A percentile compares a stretch with the other conserved stretches of the same genome.
These are phyloP conservation scores for Solanum hybrid DNA, from an alignment of 305 asterid species.

Conservation along the genomic window DNA sequence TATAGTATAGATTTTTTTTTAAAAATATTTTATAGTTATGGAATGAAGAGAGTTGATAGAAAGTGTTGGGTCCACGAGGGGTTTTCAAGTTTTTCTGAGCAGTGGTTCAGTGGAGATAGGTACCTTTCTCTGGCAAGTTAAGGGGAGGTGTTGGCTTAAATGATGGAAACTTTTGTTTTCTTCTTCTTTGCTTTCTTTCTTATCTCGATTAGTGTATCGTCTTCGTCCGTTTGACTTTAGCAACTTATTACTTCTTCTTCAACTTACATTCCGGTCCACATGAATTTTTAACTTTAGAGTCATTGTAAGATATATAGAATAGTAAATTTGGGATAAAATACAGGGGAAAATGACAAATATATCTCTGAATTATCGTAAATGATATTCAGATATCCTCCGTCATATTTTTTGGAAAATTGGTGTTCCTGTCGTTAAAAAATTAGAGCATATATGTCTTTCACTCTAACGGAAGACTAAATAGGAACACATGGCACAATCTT, in stretches of 20 bases:
- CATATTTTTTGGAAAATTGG: no score
- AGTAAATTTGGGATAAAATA: no score
- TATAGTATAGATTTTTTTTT: background rate
- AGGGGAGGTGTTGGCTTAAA: background rate
- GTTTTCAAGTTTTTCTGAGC: background rate
- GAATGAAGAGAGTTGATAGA: background rate
- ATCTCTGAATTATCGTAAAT: accelerated
- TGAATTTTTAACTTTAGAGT: background rate
- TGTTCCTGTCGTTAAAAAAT: accelerated
- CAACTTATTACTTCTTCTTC: background rate
- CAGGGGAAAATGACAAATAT: no score
- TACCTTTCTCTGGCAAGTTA: background rate
- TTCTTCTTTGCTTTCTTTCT: background rate
- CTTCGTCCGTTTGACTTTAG: constrained; percentile 9
- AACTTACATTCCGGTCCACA: background rate
- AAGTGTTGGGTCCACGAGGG: background rate
- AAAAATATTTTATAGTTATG: background rate
- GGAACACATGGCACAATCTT: no score
- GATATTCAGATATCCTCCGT: accelerated
- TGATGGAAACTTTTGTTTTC: constrained; percentile 1
- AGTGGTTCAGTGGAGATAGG: background rate
- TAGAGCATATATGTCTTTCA: no score
- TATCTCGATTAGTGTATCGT: background rate
- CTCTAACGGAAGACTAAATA: no score
- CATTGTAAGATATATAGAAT: background rate